Base-by-base conservation (phyloP, 176 grass and related monocot genomes). In the Ensete glaucum region DNA sequence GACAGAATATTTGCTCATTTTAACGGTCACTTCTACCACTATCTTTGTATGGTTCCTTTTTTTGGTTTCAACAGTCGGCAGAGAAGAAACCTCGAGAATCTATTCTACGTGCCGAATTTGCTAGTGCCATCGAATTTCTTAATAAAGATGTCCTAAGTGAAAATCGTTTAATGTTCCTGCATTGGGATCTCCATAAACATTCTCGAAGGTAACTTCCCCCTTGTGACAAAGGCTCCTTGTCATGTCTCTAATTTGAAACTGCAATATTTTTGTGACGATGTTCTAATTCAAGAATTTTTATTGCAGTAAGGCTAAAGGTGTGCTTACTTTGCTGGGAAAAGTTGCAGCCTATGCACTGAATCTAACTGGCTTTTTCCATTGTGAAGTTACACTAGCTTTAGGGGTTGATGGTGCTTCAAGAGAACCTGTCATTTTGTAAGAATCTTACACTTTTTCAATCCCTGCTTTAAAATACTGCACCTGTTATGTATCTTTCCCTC, bases 171-270 rank as follows among this genome's bases (percentile, higher is more conserved):
- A 89, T 66, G 75, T 98, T 89, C 80, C 84, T 98, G 73, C 94
- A 98, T 73, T 98, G 90, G 90, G 94, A 98, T 89, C 89, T 98
- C 76, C 83, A 98, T 75, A 75, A 88, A 76, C 88, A 93, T 73
- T 92, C 85, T 79, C 85, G 68, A 64, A 84, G 90, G 90, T 98
- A 88, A 77, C 76, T 52, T 75, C 9, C 22, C 15, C 10, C 19
- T 51, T 79, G 29, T 78, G 34, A 71, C 64, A 52, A 58, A 43
- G 14, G 17, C 16, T 57, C 3, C 9, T 57, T 21, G n/a, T 50
- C 2, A 22, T 10, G 19, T 50, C n/a, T 11, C 20, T 10, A 17
- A n/a, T 69, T 49, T 69, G 8, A 19, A 69, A 49, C 9, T 2
- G 43, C 7, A 15, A 69, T 69, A 19, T 8, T 70, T 43, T 9